Evolutionary conservation across 2,329 filamentous ascomycete species (phyloP).

Genomic region (Beauveria australis): DNA sequence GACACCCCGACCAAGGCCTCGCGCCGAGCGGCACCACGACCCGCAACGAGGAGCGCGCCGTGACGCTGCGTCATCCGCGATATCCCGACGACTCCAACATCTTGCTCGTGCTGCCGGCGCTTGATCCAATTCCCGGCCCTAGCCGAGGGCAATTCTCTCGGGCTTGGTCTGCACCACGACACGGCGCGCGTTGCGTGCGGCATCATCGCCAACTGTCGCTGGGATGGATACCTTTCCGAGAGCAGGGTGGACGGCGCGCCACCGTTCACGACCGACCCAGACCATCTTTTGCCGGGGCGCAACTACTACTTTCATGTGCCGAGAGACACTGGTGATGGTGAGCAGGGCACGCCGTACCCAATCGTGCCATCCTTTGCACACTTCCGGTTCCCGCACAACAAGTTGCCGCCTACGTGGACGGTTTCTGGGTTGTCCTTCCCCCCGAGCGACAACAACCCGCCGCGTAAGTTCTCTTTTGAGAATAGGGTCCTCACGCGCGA

Average conservation of each 20-base stretch:
- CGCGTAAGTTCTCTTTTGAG: background rate
- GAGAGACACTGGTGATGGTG: background rate
- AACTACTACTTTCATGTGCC: background rate
- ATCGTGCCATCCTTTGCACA: background rate
- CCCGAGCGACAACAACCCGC: background rate
- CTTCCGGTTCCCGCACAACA: background rate
- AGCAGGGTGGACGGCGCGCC: background rate
- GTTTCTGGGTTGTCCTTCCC: background rate
- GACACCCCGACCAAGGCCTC: background rate
- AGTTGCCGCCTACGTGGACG: background rate
- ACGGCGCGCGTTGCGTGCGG: background rate
- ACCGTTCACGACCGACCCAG: background rate
- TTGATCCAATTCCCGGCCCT: background rate
- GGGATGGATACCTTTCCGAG: background rate
- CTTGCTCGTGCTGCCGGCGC: background rate
- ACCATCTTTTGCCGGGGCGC: background rate
- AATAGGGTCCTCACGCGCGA: background rate
- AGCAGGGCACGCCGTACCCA: background rate
- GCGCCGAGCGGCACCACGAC: background rate
- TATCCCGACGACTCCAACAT: background rate
- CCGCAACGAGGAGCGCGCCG: background rate
- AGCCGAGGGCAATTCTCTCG: background rate
- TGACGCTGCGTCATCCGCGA: background rate
- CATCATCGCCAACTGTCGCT: background rate
- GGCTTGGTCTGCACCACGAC: background rate